A percentile compares a stretch with the other conserved stretches of the same genome.
These are phyloP conservation scores for Ceratocystis destructans DNA, from an alignment of 2,329 filamentous ascomycete genomes.

Conservation along the genomic window DNA sequence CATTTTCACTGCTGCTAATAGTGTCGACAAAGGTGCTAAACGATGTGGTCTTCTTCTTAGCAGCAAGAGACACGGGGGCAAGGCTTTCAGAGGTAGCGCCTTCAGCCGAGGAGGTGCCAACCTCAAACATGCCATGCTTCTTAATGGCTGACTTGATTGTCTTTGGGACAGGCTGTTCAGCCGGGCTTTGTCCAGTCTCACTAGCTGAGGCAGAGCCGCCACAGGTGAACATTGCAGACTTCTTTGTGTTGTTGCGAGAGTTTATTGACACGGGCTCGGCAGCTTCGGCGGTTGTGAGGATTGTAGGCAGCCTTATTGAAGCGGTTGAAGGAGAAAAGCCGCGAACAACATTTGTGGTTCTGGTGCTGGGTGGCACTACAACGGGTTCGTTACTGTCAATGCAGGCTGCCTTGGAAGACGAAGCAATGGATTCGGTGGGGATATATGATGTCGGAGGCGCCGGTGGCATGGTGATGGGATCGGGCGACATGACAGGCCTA, in stretches of 20 bases:
- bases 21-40: slow-evolving; percentile 66
- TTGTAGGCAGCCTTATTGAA: slow-evolving; percentile 11
- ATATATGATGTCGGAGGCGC: slow-evolving; percentile 18
- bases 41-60: slow-evolving; percentile 62
- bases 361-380: neutral
- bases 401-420: neutral
- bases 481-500: slow-evolving; percentile 24
- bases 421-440: slow-evolving; percentile 17
- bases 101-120: slow-evolving; percentile 56
- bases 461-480: slow-evolving; percentile 24
- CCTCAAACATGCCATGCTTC: slow-evolving; percentile 34
- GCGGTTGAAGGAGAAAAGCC: slow-evolving; percentile 61
- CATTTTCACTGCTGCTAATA: slow-evolving; percentile 47
- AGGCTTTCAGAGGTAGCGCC: slow-evolving; percentile 46
- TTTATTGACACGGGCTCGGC: slow-evolving; percentile 27
- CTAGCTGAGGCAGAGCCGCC: slow-evolving; percentile 70
- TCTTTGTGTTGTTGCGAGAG: slow-evolving; percentile 57
- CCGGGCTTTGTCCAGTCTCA: slow-evolving; percentile 37
- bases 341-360: slow-evolving; percentile 37
- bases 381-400: slow-evolving; percentile 29
- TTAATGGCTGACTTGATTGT: slow-evolving; percentile 26
- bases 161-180: slow-evolving; percentile 22
- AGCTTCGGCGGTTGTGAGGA: slow-evolving; percentile 21
- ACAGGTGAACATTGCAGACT: slow-evolving; percentile 52
- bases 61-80: slow-evolving; percentile 27